Base-by-base conservation (phyloP, 2,329 filamentous ascomycete genomes). In the Nemania sp. region DNA sequence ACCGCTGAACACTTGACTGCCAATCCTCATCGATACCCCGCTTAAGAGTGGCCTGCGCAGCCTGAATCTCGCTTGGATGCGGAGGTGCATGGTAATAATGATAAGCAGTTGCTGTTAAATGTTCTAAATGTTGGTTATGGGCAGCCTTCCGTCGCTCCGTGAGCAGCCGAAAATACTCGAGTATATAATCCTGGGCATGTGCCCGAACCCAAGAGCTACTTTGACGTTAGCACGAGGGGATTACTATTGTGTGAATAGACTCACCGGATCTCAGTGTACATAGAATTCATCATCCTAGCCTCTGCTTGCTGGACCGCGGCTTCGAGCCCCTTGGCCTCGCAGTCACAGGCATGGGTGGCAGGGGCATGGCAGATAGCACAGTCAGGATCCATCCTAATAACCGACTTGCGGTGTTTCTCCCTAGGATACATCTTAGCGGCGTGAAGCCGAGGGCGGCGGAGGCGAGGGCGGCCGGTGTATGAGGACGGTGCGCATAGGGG, bases 21-120 rank as follows among this genome's bases (percentile, higher is more conserved):
- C 92, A 95, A 80, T 94, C 92, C 69, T 92, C 89, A 74, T 94
- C 91, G 74, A 94, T 91, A 68, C 91, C 91, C 57, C 88, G 86
- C 80, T 93, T 93, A 68, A 93, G 84, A 56, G 86, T 84, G 18
- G 84, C 84, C 75, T 93, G 87, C 26, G 90, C 91, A 64, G 87
- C 85, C 45, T 85, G 82, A 60, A 93, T 86, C 75, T 93, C 86
- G 70, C 80, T 84, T 27, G 87, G 88, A 68, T 90, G 87, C 27
- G 88, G 88, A 26, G 83, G 84, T 1, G 83, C 79, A 69, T 86
- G 81, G 75, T 88, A 90, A 78, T 88, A 87, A 73, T 88, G 84
- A 70, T 84, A 86, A 64, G 88, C 85, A 62, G 86, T 84, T 24
- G 82, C 80, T 51, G 82, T 85, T 71, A 90, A 83, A 61, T 83